Base-by-base conservation (phyloP, 441 rosid species). In the Omphalea diandra region DNA sequence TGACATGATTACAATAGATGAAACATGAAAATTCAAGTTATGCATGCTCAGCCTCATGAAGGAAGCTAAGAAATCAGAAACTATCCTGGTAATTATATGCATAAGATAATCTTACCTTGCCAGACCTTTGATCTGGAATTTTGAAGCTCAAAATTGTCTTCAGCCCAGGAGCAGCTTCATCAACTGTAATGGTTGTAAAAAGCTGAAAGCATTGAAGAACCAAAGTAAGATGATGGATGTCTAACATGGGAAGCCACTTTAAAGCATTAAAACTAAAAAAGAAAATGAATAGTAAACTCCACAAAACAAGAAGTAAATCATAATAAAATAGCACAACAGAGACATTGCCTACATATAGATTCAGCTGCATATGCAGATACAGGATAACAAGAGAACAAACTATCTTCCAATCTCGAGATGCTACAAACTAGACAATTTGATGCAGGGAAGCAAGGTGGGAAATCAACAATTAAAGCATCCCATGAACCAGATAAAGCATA, bases 51-150 rank as follows among this genome's bases (percentile, higher is more conserved):
- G 18, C 2, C 33, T 11, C 3, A 31, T 20, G 2, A 44, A 3
- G 27, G 41, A 33, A 17, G 41, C 66, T 5, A 14, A 36, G n/a
- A 26, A 47, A 12, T 18, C 3, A 4, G 3, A 15, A 35, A 6
- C 12, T 33, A 12, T 3, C 15, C 40, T n/a, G 3, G 29, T 52
- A 10, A 20, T 14, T 57, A 1, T n/a, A 15, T 10, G 17, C 12
- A 20, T 43, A 29, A 40, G 24, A 55, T 31, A 24, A 18, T 18
- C 59, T 70, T 75, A 90, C 98, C 94, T 92, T 93, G 76, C 96
- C 94, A 57, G 98, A 94, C 79, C 96, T 87, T 67, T 89, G 97
- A 81, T 94, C 97, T 63, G 98, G 99, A 52, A 81, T 83, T 75
- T 71, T 89, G 86, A 87, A 88, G 83, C 85, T 86, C 56, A 92